Percentiles rank a stretch among this genome's conserved stretches.
These are phyloP conservation scores for Hygrophorus pudorinus DNA, from an alignment of 768 basidiomycete species.

Conservation along the genomic window DNA sequence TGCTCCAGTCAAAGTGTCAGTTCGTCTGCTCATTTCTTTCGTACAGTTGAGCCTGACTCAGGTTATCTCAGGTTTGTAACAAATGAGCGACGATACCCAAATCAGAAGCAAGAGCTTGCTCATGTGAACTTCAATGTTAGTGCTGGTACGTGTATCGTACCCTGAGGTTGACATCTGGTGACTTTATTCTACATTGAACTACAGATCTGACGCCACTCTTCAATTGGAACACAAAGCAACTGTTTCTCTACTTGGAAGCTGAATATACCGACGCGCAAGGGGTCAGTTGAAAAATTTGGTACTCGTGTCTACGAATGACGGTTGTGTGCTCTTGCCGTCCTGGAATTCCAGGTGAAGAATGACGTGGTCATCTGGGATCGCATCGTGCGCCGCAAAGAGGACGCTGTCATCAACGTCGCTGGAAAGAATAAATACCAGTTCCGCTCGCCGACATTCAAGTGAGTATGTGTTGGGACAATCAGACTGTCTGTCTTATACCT, in stretches of 20 bases:
- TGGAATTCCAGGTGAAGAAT: conserved; percentile 52
- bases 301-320: neutral
- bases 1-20: conserved; percentile 71
- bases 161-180: neutral
- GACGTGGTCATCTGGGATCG: conserved; percentile 88
- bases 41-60: neutral
- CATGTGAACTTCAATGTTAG: conserved; percentile 75
- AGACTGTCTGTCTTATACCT: conserved; percentile 10
- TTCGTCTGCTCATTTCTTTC: conserved; percentile 6
- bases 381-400: conserved; percentile 72
- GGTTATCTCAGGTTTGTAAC: conserved; percentile 29
- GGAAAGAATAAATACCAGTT: conserved; percentile 81
- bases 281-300: conserved; percentile 33
- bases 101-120: conserved; percentile 62
- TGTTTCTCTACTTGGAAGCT: conserved; percentile 80
- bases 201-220: conserved; percentile 77
- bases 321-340: conserved; percentile 7
- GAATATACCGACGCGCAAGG: conserved; percentile 70
- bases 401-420: conserved; percentile 54
- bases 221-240: conserved; percentile 95
- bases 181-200: conserved; percentile 4
- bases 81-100: conserved; percentile 44
- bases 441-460: conserved; percentile 69
- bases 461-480: conserved; percentile 20
- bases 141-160: conserved; percentile 44